Conservation (phyloP, 495 filamentous ascomycete genomes). For the Penicillium soppii region DNA sequence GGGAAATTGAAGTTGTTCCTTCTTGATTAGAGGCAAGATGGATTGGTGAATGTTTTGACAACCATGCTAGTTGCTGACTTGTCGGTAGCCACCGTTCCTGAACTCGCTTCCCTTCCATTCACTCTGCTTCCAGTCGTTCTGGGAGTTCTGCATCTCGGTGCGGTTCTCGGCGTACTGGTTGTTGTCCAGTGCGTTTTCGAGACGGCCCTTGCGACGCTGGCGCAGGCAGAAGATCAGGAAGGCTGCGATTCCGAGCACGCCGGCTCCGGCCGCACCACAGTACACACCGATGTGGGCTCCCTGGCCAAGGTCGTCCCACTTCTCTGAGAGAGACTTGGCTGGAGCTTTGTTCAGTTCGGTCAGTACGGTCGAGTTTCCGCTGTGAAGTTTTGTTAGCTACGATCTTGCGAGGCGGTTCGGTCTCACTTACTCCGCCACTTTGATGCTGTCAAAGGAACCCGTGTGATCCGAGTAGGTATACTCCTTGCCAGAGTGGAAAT, state of each 20-base stretch:
- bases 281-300: slow-evolving; percentile 61
- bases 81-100: slow-evolving; percentile 36
- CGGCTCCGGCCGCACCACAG: slow-evolving; percentile 46
- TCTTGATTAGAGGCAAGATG: slow-evolving; percentile 5
- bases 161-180: slow-evolving; percentile 57
- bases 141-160: slow-evolving; percentile 60
- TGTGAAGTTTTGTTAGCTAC: slow-evolving; percentile 4
- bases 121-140: slow-evolving; percentile 40
- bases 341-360: slow-evolving; percentile 28
- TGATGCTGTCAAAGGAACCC: slow-evolving; percentile 38
- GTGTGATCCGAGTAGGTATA: slow-evolving; percentile 39
- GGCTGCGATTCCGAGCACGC: slow-evolving; percentile 46
- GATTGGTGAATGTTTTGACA: neutral
- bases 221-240: slow-evolving; percentile 62
- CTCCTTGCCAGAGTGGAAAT: slow-evolving; percentile 37
- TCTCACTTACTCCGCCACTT: slow-evolving; percentile 50
- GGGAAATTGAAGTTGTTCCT: slow-evolving; percentile 10
- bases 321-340: slow-evolving; percentile 49
- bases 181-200: slow-evolving; percentile 58
- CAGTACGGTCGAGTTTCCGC: slow-evolving; percentile 59
- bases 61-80: slow-evolving; percentile 27
- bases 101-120: slow-evolving; percentile 40
- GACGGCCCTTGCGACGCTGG: slow-evolving; percentile 64
- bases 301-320: slow-evolving; percentile 56
- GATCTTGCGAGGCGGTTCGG: neutral